These are phyloP conservation scores for Schizosaccharomyces lindneri DNA, from an alignment of 805 yeast genomes.

Conservation along the genomic window DNA sequence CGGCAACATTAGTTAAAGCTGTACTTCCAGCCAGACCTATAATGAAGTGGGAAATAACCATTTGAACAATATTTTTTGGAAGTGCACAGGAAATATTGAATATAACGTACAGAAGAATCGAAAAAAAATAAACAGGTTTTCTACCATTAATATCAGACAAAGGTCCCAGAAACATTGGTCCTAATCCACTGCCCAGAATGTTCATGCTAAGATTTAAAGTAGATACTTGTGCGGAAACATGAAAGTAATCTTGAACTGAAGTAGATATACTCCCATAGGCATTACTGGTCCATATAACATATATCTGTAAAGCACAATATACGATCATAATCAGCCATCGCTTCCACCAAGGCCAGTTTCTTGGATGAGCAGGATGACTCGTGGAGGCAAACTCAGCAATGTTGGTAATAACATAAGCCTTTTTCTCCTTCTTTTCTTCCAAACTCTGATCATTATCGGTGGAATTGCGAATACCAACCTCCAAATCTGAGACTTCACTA, in stretches of 20 bases:
- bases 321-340: background rate
- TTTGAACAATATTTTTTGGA: background rate
- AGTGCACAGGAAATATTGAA: background rate
- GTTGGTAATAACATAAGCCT: background rate
- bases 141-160: slow-evolving; percentile 1
- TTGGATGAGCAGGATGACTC: slow-evolving; percentile 2
- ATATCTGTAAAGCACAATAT: background rate
- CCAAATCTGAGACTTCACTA: background rate
- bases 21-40: background rate
- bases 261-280: background rate
- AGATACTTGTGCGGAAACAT: slow-evolving; percentile 39
- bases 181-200: background rate
- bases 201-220: slow-evolving; percentile 38
- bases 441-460: background rate
- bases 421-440: background rate
- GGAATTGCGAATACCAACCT: background rate
- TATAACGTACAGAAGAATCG: background rate
- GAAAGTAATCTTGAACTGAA: slow-evolving; percentile 21
- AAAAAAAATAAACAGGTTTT: background rate
- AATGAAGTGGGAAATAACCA: background rate
- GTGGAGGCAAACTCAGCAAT: background rate
- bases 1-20: background rate
- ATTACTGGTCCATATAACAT: background rate
- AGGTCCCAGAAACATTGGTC: background rate
- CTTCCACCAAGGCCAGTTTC: background rate